phyloP scores from a whole-genome alignment of 1,139 yeast genomes.

The Lodderomyces theae region DNA sequence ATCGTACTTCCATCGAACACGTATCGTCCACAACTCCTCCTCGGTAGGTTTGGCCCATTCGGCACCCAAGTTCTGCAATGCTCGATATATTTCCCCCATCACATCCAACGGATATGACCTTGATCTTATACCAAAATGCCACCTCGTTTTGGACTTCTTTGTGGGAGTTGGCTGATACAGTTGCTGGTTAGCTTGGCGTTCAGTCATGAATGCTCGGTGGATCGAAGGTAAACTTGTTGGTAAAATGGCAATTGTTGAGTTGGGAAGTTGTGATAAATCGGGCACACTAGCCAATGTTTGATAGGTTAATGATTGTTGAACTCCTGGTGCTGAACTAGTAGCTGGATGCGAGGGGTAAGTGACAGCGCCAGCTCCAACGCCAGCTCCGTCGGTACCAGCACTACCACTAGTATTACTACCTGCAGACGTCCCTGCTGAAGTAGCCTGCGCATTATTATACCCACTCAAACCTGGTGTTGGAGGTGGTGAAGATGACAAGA shows the following conservation, averaged over 20 bases:
- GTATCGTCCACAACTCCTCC: slow-evolving; percentile 93
- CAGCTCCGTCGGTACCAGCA: slow-evolving; percentile 7
- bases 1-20: slow-evolving; percentile 91
- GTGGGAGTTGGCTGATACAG: slow-evolving; percentile 66
- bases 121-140: slow-evolving; percentile 98
- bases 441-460: not conserved
- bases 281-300: slow-evolving; percentile 52
- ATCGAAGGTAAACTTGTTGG: slow-evolving; percentile 94
- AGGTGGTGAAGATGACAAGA: slow-evolving; percentile 52
- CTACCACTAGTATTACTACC: not conserved
- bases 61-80: slow-evolving; percentile 89
- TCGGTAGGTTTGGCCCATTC: slow-evolving; percentile 96
- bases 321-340: slow-evolving; percentile 38
- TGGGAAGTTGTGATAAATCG: slow-evolving; percentile 50
- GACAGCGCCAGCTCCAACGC: slow-evolving; percentile 19
- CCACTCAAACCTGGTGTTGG: slow-evolving; percentile 20
- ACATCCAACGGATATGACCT: slow-evolving; percentile 96
- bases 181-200: slow-evolving; percentile 52
- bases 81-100: slow-evolving; percentile 97
- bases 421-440: not conserved
- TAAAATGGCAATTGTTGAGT: slow-evolving; percentile 79
- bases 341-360: slow-evolving; percentile 11
- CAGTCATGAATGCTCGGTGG: slow-evolving; percentile 90
- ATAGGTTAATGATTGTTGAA: slow-evolving; percentile 47
- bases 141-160: slow-evolving; percentile 87